Base-by-base conservation (phyloP, 768 basidiomycete species). In the Rhizopogon sp. region DNA sequence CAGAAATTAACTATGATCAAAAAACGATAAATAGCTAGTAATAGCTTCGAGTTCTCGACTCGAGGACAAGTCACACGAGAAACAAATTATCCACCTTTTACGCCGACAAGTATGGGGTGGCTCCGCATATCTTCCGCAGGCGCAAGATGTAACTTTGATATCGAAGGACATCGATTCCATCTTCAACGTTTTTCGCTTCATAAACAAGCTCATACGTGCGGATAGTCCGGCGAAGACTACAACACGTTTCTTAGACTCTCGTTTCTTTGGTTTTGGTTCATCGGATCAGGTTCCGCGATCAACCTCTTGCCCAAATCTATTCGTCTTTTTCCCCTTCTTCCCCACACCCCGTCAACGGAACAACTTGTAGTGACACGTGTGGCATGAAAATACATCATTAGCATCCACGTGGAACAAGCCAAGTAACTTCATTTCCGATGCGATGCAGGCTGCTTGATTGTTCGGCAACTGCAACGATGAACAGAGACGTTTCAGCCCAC, bases 261-360 rank as follows among this genome's bases (percentile, higher is more conserved):
- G 56, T 16, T 55, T 49, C 41, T 57, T 25, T 25, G 3, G 25
- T 25, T 25, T 25, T 61, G 28, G 35, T 37, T 39, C 49, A 66
- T 66, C 58, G 64, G 62, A 59, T 45, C 4, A 55, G 54, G 57
- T 42, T 56, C 56, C 56, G 58, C 46, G 59, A 66, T 66, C 64
- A 59, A 14, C 5, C 28, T 40, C 29, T 41, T 28, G n/a, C 3
- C 25, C 43, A 35, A 49, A 28, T 33, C 29, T 60, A 50, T 20
- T 17, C 22, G 10, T 43, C 52, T 29, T 55, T 17, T 43, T 47
- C 40, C 55, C 39, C 52, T 52, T 16, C 25, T 64, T 64, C 60
- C 56, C 64, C 61, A 64, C 60, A 60, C 43, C 13, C 35, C 54
- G 56, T 57, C 54, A 58, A 47, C 56, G 46, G 58, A 59, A 57